A percentile compares a stretch with the other conserved stretches of the same genome.
These are phyloP conservation scores for Physaria fendleri DNA, from an alignment of 345 rosid species.

Conservation along the genomic window DNA sequence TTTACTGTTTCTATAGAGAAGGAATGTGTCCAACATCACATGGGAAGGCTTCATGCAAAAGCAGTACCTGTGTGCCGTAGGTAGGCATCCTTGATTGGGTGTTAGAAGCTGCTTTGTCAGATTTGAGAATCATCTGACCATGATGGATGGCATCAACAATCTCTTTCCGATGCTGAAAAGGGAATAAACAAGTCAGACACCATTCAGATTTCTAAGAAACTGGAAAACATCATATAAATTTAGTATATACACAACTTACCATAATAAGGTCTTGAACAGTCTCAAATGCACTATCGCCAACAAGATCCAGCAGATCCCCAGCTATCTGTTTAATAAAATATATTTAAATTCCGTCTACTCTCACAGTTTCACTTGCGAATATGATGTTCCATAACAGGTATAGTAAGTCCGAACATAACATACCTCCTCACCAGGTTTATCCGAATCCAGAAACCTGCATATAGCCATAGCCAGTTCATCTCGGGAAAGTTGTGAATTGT, in stretches of 20 bases:
- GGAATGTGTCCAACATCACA: neutral
- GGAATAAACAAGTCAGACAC: slow-evolving; percentile 15
- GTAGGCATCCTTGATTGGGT: slow-evolving; percentile 81
- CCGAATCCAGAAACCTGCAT: slow-evolving; percentile 83
- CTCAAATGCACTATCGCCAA: slow-evolving; percentile 90
- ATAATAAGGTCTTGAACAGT: slow-evolving; percentile 75
- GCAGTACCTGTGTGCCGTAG: slow-evolving; percentile 87
- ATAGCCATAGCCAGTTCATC: slow-evolving; percentile 95
- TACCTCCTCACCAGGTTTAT: slow-evolving; percentile 95
- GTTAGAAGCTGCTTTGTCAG: slow-evolving; percentile 60
- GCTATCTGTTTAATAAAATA: slow-evolving; percentile 59
- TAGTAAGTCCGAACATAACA: slow-evolving; percentile 7
- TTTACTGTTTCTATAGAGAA: slow-evolving; percentile 7
- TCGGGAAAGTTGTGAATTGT: slow-evolving; percentile 67
- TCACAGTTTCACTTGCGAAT: slow-evolving; percentile 2
- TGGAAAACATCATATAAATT: slow-evolving; percentile 8
- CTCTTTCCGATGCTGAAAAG: slow-evolving; percentile 78
- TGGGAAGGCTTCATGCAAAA: slow-evolving; percentile 9
- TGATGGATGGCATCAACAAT: slow-evolving; percentile 86
- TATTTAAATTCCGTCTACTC: slow-evolving; percentile 7
- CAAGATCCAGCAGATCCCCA: slow-evolving; percentile 85
- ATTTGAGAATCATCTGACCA: slow-evolving; percentile 60
- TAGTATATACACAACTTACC: slow-evolving; percentile 34
- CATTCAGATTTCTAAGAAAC: neutral
- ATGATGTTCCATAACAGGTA: slow-evolving; percentile 12